A percentile compares a stretch with the other conserved stretches of the same genome.
Evolutionary conservation across 371 early-diverging fungal genomes (phyloP).

Genomic region (Syncephalis fuscata): DNA sequence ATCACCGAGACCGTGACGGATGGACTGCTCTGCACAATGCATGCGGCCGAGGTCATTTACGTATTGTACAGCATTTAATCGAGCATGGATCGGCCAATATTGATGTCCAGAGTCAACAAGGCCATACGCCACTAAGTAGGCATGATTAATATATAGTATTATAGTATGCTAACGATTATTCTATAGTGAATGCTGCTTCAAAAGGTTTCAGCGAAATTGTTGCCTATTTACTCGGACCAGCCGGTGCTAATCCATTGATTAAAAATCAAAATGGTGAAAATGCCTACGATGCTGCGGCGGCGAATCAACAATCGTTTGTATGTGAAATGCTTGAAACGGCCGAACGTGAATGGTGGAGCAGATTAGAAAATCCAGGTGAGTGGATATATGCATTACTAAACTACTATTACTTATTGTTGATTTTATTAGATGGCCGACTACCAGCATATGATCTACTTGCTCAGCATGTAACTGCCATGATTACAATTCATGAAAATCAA

Average conservation of each 20-base stretch:
- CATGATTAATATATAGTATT: not conserved
- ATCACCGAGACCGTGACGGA: slow-evolving; percentile 59
- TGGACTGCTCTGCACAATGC: slow-evolving; percentile 81
- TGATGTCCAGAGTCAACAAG: slow-evolving; percentile 42
- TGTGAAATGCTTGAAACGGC: slow-evolving; percentile 48
- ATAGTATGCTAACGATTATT: not conserved
- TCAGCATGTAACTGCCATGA: slow-evolving; percentile 40
- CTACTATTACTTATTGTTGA: not conserved
- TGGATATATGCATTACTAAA: not conserved
- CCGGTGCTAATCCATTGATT: slow-evolving; percentile 40
- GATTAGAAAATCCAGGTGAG: not conserved
- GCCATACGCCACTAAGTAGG: slow-evolving; percentile 65
- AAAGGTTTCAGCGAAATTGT: slow-evolving; percentile 50
- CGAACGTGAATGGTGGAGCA: slow-evolving; percentile 27
- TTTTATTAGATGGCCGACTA: slow-evolving; percentile 12
- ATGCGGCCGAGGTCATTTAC: slow-evolving; percentile 36
- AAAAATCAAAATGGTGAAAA: slow-evolving; percentile 54
- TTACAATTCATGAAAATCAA: slow-evolving; percentile 52
- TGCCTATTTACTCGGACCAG: slow-evolving; percentile 38
- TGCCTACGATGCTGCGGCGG: slow-evolving; percentile 72
- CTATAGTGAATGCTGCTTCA: slow-evolving; percentile 56
- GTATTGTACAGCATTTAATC: slow-evolving; percentile 35
- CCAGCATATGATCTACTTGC: slow-evolving; percentile 28
- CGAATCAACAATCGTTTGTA: slow-evolving; percentile 50
- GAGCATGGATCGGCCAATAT: slow-evolving; percentile 32